Percentiles rank a stretch among this genome's conserved stretches.
Conservation (phyloP, 2,329 filamentous ascomycete genomes). For the Calonectria honghensis region DNA sequence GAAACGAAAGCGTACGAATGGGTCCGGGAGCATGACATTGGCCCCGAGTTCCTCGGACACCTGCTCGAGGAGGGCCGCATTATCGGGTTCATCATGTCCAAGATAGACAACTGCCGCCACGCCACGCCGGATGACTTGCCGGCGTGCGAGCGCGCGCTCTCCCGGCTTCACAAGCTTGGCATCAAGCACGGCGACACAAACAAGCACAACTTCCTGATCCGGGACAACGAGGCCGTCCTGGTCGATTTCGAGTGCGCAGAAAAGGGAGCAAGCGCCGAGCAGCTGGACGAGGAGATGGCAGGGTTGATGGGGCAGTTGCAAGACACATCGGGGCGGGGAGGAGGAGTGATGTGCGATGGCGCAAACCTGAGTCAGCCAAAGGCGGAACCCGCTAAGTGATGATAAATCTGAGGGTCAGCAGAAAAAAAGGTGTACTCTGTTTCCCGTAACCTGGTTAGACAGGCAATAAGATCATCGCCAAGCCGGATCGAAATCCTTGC, state of each 20-base stretch:
- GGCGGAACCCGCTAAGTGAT: constrained; percentile 18
- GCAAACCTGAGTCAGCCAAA: constrained; percentile 26
- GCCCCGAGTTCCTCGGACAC: constrained; percentile 2
- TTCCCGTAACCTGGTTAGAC: constrained; percentile 8
- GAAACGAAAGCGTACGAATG: background rate
- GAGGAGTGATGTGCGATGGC: background rate
- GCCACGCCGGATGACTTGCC: constrained; percentile 8
- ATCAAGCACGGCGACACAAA: background rate
- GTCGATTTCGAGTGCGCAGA: background rate
- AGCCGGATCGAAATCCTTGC: constrained; percentile 24
- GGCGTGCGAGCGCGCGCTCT: background rate
- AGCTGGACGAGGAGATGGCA: background rate
- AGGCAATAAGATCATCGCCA: constrained; percentile 10
- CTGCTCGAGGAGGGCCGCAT: background rate
- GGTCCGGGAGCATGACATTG: background rate
- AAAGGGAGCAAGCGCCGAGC: background rate
- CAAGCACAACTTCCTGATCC: background rate
- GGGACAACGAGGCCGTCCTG: background rate
- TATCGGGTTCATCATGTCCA: background rate
- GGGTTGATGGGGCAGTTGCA: background rate
- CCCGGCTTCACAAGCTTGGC: background rate
- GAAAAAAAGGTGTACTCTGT: background rate
- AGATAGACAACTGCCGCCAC: background rate
- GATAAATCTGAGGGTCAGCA: constrained; percentile 34
- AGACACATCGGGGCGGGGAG: background rate